phyloP scores from a whole-genome alignment of 164 flowering plant genomes.

The Houttuynia cordata region DNA sequence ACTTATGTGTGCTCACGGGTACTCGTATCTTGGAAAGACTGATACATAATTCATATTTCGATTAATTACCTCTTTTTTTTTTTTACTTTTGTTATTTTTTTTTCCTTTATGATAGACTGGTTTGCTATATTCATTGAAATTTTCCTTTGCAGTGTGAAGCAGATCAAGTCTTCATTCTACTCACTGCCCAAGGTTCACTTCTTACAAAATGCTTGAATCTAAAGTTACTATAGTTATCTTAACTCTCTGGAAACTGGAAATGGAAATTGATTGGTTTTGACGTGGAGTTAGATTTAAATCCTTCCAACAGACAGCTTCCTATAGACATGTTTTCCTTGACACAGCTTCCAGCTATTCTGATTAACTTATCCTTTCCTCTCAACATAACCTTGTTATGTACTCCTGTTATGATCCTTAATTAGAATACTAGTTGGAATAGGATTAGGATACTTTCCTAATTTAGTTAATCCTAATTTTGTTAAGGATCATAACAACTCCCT shows the following conservation, averaged over 20 bases:
- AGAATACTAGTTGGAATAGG: too few relatives aligned
- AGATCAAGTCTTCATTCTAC: constrained; percentile 84
- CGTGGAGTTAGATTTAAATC: too few relatives aligned
- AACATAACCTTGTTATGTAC: too few relatives aligned
- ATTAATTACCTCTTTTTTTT: not conserved
- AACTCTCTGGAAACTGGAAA: not conserved
- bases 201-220: not conserved
- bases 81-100: not conserved
- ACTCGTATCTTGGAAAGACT: constrained; percentile 1
- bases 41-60: not conserved
- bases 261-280: too few relatives aligned
- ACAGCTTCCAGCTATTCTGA: too few relatives aligned
- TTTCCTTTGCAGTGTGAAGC: constrained; percentile 47
- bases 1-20: constrained; percentile 74
- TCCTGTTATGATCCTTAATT: too few relatives aligned
- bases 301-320: too few relatives aligned
- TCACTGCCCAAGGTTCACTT: constrained; percentile 52
- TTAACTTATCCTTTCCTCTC: too few relatives aligned
- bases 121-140: not conserved
- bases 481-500: too few relatives aligned
- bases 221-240: not conserved
- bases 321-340: too few relatives aligned
- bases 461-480: too few relatives aligned
- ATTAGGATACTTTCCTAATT: too few relatives aligned
- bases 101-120: not conserved